These are phyloP conservation scores for Russula lepida DNA, from an alignment of 768 basidiomycete genomes.

Conservation along the genomic window DNA sequence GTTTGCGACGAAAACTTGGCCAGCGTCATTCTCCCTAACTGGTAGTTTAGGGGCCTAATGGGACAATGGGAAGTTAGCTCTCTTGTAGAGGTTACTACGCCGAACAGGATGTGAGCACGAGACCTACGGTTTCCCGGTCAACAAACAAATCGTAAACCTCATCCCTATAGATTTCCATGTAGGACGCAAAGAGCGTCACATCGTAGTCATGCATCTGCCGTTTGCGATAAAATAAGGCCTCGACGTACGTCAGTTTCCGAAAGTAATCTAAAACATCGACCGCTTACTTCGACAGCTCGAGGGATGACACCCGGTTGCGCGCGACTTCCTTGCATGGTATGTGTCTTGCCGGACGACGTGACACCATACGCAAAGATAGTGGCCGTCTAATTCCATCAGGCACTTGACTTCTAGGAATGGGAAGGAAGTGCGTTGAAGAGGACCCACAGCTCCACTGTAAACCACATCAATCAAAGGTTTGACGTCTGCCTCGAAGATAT, in stretches of 20 bases:
- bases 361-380: slow-evolving; percentile 90
- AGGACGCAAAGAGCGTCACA: slow-evolving; percentile 51
- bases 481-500: slow-evolving; percentile 71
- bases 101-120: neutral
- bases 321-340: slow-evolving; percentile 83
- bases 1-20: slow-evolving; percentile 49
- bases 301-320: slow-evolving; percentile 80
- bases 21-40: slow-evolving; percentile 43
- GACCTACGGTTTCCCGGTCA: slow-evolving; percentile 52
- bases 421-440: neutral
- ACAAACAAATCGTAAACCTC: slow-evolving; percentile 85
- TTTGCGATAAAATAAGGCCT: slow-evolving; percentile 17
- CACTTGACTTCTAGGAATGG: neutral
- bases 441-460: slow-evolving; percentile 63
- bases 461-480: slow-evolving; percentile 71
- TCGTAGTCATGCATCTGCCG: slow-evolving; percentile 26
- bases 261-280: neutral
- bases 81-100: neutral
- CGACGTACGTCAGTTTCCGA: neutral
- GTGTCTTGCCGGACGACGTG: slow-evolving; percentile 85
- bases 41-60: slow-evolving; percentile 45
- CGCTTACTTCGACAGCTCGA: slow-evolving; percentile 58
- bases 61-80: neutral
- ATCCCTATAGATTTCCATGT: slow-evolving; percentile 90
- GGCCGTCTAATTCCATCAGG: slow-evolving; percentile 45